These are phyloP conservation scores for Alternaria alternata DNA, from an alignment of 2,329 filamentous ascomycete species.

Conservation along the genomic window DNA sequence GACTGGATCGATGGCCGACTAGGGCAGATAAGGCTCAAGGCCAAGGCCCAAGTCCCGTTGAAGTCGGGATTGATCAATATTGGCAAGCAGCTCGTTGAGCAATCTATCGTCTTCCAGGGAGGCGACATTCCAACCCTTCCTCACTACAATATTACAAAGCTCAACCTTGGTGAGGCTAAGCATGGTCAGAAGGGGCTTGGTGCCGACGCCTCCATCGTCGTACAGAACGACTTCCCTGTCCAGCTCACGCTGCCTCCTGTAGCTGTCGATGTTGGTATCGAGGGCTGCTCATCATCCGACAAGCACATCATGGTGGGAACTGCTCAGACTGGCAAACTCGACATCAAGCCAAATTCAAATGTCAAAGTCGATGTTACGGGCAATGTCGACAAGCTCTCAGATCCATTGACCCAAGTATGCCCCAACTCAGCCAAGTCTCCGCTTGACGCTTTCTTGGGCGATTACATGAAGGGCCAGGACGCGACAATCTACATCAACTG, in stretches of 20 bases:
- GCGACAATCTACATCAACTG: slow-evolving; percentile 86
- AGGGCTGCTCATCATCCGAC: slow-evolving; percentile 77
- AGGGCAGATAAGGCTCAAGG: slow-evolving; percentile 73
- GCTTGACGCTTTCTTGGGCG: slow-evolving; percentile 79
- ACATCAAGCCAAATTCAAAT: slow-evolving; percentile 72
- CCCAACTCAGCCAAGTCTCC: slow-evolving; percentile 82
- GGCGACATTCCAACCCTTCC: slow-evolving; percentile 78
- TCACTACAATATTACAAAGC: slow-evolving; percentile 79
- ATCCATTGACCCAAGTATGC: slow-evolving; percentile 75
- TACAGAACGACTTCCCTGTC: slow-evolving; percentile 81
- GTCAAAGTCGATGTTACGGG: slow-evolving; percentile 76
- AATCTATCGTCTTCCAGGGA: slow-evolving; percentile 80
- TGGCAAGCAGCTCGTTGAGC: slow-evolving; percentile 76
- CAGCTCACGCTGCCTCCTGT: slow-evolving; percentile 79
- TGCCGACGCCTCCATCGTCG: slow-evolving; percentile 76
- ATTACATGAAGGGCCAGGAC: slow-evolving; percentile 81
- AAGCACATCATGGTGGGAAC: slow-evolving; percentile 81
- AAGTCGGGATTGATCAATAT: slow-evolving; percentile 82
- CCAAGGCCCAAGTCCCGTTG: slow-evolving; percentile 75
- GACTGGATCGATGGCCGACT: slow-evolving; percentile 87
- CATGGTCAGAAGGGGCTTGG: slow-evolving; percentile 71
- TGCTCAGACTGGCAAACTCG: slow-evolving; percentile 72
- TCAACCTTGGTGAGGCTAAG: slow-evolving; percentile 78
- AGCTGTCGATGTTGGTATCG: slow-evolving; percentile 83
- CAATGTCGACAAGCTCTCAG: slow-evolving; percentile 75